Conservation (phyloP, 2,329 filamentous ascomycete genomes). For the Endocalyx cinctus region DNA sequence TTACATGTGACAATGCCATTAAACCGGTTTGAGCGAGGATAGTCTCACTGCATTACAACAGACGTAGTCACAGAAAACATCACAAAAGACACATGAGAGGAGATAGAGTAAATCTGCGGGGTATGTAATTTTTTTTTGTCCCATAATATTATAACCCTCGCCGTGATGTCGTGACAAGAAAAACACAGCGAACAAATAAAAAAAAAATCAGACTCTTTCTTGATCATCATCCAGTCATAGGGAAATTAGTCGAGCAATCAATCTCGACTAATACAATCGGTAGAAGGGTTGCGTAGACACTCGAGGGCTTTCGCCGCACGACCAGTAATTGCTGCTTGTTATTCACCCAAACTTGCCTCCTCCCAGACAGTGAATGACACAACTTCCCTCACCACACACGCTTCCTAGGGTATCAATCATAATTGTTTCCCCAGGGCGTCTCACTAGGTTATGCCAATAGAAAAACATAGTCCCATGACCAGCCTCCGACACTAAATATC, state of each 20-base stretch:
- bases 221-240: constrained; percentile 18
- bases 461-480: too few relatives aligned
- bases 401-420: too few relatives aligned
- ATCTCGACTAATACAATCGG: constrained; percentile 8
- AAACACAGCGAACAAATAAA: constrained; percentile 20
- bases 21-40: too few relatives aligned
- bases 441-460: too few relatives aligned
- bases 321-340: background rate
- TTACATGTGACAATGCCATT: too few relatives aligned
- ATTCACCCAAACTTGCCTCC: background rate
- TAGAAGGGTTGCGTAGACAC: background rate
- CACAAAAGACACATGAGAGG: too few relatives aligned
- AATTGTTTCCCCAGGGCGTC: too few relatives aligned
- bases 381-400: too few relatives aligned
- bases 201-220: constrained; percentile 9
- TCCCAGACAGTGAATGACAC: background rate
- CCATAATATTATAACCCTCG: constrained; percentile 30
- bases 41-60: too few relatives aligned
- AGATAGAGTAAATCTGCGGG: too few relatives aligned
- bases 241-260: constrained; percentile 12
- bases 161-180: constrained; percentile 31
- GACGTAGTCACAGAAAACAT: too few relatives aligned
- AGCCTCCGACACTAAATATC: background rate
- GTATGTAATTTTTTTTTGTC: too few relatives aligned
- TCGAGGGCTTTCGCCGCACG: background rate